phyloP scores from a whole-genome alignment of 257 asterid genomes.

The Nyctanthes arbortristis region DNA sequence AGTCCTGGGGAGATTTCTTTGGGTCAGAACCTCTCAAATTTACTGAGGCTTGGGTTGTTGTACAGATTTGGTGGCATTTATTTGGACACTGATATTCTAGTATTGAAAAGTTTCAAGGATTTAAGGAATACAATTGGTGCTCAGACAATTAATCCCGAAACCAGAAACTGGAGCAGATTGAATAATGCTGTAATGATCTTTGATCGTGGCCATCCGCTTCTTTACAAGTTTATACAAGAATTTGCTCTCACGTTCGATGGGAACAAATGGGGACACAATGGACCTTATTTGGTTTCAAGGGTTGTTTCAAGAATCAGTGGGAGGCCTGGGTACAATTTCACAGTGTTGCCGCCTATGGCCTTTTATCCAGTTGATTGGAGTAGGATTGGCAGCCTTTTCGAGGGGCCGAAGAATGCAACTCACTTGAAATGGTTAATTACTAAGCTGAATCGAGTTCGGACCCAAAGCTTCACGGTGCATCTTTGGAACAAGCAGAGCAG shows the following conservation, averaged over 20 bases:
- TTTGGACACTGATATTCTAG: slow-evolving; percentile 72
- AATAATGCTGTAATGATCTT: slow-evolving; percentile 93
- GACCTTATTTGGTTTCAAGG: slow-evolving; percentile 90
- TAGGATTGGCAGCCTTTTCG: slow-evolving; percentile 56
- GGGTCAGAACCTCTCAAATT: slow-evolving; percentile 82
- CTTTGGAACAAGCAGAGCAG: slow-evolving; percentile 94
- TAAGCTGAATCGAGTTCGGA: slow-evolving; percentile 57
- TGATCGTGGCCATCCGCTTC: slow-evolving; percentile 71
- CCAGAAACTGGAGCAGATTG: slow-evolving; percentile 80
- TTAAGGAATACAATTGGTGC: slow-evolving; percentile 77
- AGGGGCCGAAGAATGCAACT: slow-evolving; percentile 49
- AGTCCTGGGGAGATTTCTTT: slow-evolving; percentile 74
- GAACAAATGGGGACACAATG: slow-evolving; percentile 96
- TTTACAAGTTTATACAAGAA: slow-evolving; percentile 83
- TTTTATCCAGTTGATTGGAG: slow-evolving; percentile 97
- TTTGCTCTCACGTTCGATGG: slow-evolving; percentile 94
- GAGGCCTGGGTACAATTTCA: slow-evolving; percentile 62
- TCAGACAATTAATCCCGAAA: slow-evolving; percentile 55
- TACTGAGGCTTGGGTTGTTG: slow-evolving; percentile 76
- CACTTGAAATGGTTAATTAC: slow-evolving; percentile 64
- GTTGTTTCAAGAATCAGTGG: slow-evolving; percentile 64
- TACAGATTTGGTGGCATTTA: slow-evolving; percentile 91
- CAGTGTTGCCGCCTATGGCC: slow-evolving; percentile 68
- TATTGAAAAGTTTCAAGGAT: slow-evolving; percentile 48
- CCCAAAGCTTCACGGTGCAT: slow-evolving; percentile 63